Evolutionary conservation across 192 early-diverging fungal genomes (phyloP).

Genomic region (Coemansia sp.): DNA sequence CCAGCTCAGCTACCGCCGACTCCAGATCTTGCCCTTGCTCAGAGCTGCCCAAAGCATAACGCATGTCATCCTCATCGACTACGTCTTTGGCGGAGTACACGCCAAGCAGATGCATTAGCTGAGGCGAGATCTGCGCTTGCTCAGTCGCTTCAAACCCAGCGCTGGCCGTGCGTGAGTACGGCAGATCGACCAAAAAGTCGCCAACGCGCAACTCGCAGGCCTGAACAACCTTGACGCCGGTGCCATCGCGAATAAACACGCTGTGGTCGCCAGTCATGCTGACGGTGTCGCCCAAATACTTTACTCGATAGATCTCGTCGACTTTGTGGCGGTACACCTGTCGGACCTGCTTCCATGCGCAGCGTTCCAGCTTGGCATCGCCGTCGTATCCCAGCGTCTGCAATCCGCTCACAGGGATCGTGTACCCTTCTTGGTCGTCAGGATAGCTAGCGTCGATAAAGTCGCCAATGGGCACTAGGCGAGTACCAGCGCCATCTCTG

Average conservation of each 20-base stretch:
- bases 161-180: constrained; percentile 29
- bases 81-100: constrained; percentile 22
- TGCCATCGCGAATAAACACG: constrained; percentile 42
- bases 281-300: constrained; percentile 41
- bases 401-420: constrained; percentile 40
- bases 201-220: constrained; percentile 42
- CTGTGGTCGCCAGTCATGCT: constrained; percentile 54
- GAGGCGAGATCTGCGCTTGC: constrained; percentile 7
- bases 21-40: neutral
- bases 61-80: neutral
- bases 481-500: constrained; percentile 19
- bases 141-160: constrained; percentile 17
- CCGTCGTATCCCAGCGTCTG: constrained; percentile 50
- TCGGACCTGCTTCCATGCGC: constrained; percentile 45
- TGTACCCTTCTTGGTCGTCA: constrained; percentile 29
- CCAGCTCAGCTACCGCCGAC: neutral
- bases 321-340: constrained; percentile 54
- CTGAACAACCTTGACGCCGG: constrained; percentile 30
- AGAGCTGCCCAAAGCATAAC: constrained; percentile 8
- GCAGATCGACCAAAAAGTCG: constrained; percentile 44
- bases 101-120: constrained; percentile 32
- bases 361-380: constrained; percentile 15
- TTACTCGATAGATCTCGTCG: constrained; percentile 46
- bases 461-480: constrained; percentile 39
- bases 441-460: constrained; percentile 46